Base-by-base conservation (phyloP, 2,329 filamentous ascomycete genomes). In the Trichoderma aggressivum region DNA sequence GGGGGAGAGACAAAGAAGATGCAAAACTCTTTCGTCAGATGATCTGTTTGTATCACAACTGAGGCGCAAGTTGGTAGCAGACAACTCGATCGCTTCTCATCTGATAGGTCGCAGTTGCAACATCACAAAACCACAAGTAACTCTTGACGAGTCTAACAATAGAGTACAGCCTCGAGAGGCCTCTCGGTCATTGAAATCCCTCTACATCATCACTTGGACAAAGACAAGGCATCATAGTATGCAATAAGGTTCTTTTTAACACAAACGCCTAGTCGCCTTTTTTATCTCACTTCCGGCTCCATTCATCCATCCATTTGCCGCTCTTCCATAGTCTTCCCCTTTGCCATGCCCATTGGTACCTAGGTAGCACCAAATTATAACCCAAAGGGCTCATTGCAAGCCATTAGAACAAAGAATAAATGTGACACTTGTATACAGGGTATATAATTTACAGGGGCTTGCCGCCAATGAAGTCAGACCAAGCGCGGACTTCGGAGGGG, bases 401-500 rank as follows among this genome's bases (percentile, higher is more conserved):
- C 59, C 32, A 62, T 53, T 61, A 72, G n/a, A 32, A 39, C 50
- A 36, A 39, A 55, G 16, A 61, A 55, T 62, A 60, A 56, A 66
- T n/a, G 59, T 10, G 12, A 58, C n/a, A 56, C 18, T 47, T 60
- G 50, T 55, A 56, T 28, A 67, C 55, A 62, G 56, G 70, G 43
- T 71, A 71, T 68, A 70, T 65, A 43, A 56, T 83, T 84, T 90
- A 94, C 85, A 94, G 84, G 67, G 91, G 91, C 87, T 94, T 94
- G 78, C 91, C 91, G 75, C 94, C 94, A 78, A 97, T 92, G 82
- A 98, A 99, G 78, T 98, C 91, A 75, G 93, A 97, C 96, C 96
- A 99, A 79, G 91, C 91, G 81, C 92, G 91, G 78, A 98, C 96
- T 84, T 99, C 96, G 61, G 89, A 86, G 61, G 96, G 96, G 74